These are phyloP conservation scores for Penstemon newberryi DNA, from an alignment of 257 asterid genomes.

Conservation along the genomic window DNA sequence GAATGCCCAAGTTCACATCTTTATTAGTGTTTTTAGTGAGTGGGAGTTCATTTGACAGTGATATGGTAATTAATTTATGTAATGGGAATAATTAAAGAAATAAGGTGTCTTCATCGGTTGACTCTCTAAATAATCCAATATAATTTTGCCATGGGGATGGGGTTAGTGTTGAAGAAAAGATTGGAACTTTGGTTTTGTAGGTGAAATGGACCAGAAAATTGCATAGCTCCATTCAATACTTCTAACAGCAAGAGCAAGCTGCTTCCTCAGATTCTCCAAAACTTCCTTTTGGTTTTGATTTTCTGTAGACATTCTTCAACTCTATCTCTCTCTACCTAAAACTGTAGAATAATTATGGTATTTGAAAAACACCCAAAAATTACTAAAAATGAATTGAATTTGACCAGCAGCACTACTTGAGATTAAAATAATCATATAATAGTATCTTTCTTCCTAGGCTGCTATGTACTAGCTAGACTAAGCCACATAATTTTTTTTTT, in stretches of 20 bases:
- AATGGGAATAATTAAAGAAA: slow-evolving; percentile 20
- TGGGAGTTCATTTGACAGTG: slow-evolving; percentile 30
- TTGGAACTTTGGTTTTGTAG: slow-evolving; percentile 40
- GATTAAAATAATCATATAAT: no score
- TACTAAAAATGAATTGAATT: no score
- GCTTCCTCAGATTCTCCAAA: slow-evolving; percentile 51
- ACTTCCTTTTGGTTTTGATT: slow-evolving; percentile 35
- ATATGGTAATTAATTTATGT: slow-evolving; percentile 22
- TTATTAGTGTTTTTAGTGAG: no score
- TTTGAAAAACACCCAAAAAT: no score
- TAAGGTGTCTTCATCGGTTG: slow-evolving; percentile 34
- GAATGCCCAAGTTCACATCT: slow-evolving; percentile 50
- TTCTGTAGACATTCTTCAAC: slow-evolving; percentile 46
- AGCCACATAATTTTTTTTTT: no score
- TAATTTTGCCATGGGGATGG: no score
- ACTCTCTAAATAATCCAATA: no score
- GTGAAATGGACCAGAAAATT: slow-evolving; percentile 76
- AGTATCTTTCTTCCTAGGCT: no score
- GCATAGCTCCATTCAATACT: slow-evolving; percentile 88
- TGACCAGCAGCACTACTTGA: no score
- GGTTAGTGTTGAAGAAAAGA: slow-evolving; percentile 7
- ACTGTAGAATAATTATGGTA: no score
- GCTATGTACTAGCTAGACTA: no score
- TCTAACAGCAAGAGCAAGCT: slow-evolving; percentile 75
- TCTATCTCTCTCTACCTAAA: slow-evolving; percentile 1